Evolutionary conservation across 805 yeast species (phyloP).

Genomic region (Candida methanosorbosa): DNA sequence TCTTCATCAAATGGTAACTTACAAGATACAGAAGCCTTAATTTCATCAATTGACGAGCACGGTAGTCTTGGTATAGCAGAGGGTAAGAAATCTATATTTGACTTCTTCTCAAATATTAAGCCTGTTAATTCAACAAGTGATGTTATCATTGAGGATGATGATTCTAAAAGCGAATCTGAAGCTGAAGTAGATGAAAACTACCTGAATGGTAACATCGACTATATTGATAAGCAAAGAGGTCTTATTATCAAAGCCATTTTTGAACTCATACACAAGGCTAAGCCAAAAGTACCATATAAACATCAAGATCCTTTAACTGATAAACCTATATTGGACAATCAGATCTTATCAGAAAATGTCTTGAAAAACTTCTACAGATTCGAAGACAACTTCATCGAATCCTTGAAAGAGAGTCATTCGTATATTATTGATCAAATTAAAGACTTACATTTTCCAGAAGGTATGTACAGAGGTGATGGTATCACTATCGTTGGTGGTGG

Average conservation of each 20-base stretch:
- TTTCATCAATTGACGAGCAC: too few species aligned
- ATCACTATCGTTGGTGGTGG: constrained; percentile 60
- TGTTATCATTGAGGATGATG: too few species aligned
- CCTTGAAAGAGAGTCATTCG: constrained; percentile 36
- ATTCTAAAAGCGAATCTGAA: too few species aligned
- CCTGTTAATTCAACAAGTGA: too few species aligned
- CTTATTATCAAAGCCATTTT: constrained; percentile 13
- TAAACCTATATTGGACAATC: constrained; percentile 7
- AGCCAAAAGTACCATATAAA: constrained; percentile 7
- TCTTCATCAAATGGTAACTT: background rate
- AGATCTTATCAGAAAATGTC: constrained; percentile 7
- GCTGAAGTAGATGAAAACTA: background rate
- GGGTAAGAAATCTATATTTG: too few species aligned
- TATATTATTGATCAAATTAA: constrained; percentile 35
- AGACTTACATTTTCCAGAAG: constrained; percentile 15
- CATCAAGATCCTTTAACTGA: constrained; percentile 5
- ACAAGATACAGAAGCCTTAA: background rate
- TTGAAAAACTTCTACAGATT: constrained; percentile 28
- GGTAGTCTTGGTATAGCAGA: too few species aligned
- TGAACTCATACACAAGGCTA: constrained; percentile 10
- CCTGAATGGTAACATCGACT: too few species aligned
- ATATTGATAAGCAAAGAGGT: constrained; percentile 8
- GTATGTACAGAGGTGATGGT: constrained; percentile 41
- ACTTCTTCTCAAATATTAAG: too few species aligned
- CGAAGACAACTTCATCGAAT: constrained; percentile 28